These are phyloP conservation scores for Trametes versicolor DNA, from an alignment of 1,284 basidiomycete species.

Conservation along the genomic window DNA sequence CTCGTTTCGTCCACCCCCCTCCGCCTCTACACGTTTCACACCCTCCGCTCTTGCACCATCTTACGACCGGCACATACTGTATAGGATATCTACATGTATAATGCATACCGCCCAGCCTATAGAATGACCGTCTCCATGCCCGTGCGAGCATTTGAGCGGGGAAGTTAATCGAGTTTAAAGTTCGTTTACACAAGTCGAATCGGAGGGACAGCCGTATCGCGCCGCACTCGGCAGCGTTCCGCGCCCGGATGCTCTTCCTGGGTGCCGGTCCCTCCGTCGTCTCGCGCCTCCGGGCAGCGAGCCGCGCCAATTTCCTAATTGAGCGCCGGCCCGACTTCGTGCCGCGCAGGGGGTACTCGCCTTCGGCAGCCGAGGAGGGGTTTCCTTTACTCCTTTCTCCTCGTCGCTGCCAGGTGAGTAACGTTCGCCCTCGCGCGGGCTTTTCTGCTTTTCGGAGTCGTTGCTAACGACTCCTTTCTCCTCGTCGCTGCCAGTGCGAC, in stretches of 20 bases:
- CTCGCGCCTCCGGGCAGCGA: constrained; percentile 4
- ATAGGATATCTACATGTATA: constrained; percentile 33
- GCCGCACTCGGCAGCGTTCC: constrained; percentile 5
- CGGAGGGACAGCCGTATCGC: constrained; percentile 1
- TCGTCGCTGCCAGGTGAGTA: constrained; percentile 4
- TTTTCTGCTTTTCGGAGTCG: not conserved
- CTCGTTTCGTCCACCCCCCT: constrained; percentile 3
- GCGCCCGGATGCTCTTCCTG: not conserved
- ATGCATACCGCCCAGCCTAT: constrained; percentile 27
- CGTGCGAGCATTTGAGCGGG: constrained; percentile 12
- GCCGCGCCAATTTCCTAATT: constrained; percentile 2
- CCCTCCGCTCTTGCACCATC: constrained; percentile 13
- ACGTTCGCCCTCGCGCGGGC: constrained; percentile 1
- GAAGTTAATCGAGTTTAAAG: constrained; percentile 9
- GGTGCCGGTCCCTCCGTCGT: constrained; percentile 3
- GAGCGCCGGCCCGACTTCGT: constrained; percentile 3
- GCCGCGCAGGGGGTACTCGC: not conserved
- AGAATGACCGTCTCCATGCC: constrained; percentile 13
- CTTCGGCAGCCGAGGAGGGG: not conserved
- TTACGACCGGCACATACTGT: constrained; percentile 25
- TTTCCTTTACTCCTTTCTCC: not conserved
- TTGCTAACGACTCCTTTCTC: not conserved
- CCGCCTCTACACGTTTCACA: constrained; percentile 1
- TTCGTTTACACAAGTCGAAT: constrained; percentile 4
- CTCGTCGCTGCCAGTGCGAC: not conserved